A percentile compares a stretch with the other conserved stretches of the same genome.
These are phyloP conservation scores for Apiotrichum sp. DNA, from an alignment of 1,284 basidiomycete species.

Conservation along the genomic window DNA sequence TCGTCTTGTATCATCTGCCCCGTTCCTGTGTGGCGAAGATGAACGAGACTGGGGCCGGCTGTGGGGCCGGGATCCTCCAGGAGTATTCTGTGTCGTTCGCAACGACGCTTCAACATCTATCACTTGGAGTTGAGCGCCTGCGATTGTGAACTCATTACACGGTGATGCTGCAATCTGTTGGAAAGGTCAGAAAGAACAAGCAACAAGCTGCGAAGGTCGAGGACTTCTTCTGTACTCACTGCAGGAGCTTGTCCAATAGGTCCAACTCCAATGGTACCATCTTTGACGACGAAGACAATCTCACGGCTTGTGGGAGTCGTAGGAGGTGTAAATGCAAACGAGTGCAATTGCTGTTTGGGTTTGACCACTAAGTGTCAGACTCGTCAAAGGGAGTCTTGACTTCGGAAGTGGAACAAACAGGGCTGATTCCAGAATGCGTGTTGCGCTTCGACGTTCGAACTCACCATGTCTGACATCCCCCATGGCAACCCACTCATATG, in stretches of 20 bases:
- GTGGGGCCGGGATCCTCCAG: background rate
- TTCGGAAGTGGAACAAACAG: too few species aligned
- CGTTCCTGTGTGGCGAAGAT: background rate
- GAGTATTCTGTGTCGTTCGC: background rate
- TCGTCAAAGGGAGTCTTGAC: too few species aligned
- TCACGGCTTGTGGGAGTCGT: conserved; percentile 15
- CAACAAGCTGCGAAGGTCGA: too few species aligned
- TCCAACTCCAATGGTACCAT: conserved; percentile 38
- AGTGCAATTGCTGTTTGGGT: conserved; percentile 34
- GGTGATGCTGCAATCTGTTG: conserved; percentile 18
- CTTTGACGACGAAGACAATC: conserved; percentile 39
- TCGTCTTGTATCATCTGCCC: conserved; percentile 15
- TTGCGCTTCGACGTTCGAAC: conserved; percentile 3
- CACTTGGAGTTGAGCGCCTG: conserved; percentile 7
- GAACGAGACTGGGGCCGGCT: background rate
- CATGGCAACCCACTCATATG: conserved; percentile 32
- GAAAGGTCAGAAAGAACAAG: background rate
- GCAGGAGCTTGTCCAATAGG: conserved; percentile 25
- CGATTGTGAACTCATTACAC: conserved; percentile 25
- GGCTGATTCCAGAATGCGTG: background rate
- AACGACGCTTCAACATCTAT: conserved; percentile 17
- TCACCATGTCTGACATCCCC: conserved; percentile 34
- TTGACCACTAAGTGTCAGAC: conserved; percentile 31
- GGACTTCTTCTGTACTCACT: conserved; percentile 14
- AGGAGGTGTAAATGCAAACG: conserved; percentile 32